Evolutionary conservation across 176 grass and related monocot species (phyloP).

Genomic region (Zoysia pacifica): DNA sequence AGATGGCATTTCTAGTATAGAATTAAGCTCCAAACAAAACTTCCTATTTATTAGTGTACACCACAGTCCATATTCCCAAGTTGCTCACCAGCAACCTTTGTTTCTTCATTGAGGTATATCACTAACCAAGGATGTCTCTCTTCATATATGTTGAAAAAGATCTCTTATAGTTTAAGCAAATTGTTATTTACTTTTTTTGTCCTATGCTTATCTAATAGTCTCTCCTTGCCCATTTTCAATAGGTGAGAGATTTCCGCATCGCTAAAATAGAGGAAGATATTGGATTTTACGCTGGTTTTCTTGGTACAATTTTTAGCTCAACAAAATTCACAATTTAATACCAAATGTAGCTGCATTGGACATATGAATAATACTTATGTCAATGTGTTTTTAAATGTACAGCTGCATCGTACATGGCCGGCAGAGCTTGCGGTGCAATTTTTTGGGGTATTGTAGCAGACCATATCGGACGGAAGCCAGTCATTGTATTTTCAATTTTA

Average conservation of each 20-base stretch:
- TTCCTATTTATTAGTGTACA: neutral
- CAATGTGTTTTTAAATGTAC: slow-evolving; percentile 26
- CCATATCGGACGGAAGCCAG: slow-evolving; percentile 47
- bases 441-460: slow-evolving; percentile 59
- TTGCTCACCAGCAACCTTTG: neutral
- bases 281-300: slow-evolving; percentile 65
- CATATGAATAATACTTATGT: neutral
- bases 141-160: neutral
- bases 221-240: neutral
- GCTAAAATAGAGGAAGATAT: slow-evolving; percentile 60
- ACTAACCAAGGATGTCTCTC: no score
- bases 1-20: no score
- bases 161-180: neutral
- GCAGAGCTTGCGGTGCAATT: slow-evolving; percentile 40
- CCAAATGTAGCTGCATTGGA: neutral
- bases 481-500: slow-evolving; percentile 45
- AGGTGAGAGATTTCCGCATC: slow-evolving; percentile 56
- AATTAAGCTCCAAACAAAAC: no score
- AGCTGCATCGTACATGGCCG: slow-evolving; percentile 58
- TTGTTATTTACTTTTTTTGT: neutral
- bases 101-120: neutral
- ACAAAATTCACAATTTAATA: neutral
- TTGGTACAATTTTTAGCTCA: slow-evolving; percentile 26
- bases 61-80: neutral
- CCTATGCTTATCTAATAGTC: neutral